phyloP scores from a whole-genome alignment of 495 filamentous ascomycete genomes.

The Pyrenopolyporus hunteri region DNA sequence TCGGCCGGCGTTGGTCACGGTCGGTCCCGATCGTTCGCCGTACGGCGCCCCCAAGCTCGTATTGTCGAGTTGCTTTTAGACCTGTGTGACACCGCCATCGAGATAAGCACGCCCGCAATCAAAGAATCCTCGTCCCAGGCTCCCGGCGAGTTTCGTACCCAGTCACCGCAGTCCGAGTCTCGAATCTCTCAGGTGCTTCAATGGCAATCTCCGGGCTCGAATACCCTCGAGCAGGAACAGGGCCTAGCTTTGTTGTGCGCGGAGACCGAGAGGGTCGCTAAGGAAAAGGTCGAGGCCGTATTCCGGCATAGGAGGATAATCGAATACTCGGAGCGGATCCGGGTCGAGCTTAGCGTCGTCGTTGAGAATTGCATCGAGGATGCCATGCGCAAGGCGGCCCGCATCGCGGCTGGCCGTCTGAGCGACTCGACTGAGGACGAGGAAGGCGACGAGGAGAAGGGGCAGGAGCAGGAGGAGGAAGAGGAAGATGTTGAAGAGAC shows the following conservation, averaged over 20 bases:
- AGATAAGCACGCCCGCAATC: slow-evolving; percentile 91
- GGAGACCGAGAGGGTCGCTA: slow-evolving; percentile 83
- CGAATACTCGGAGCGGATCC: slow-evolving; percentile 94
- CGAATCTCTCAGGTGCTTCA: slow-evolving; percentile 90
- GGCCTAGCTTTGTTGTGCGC: slow-evolving; percentile 84
- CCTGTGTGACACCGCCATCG: slow-evolving; percentile 92
- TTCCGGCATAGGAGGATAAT: slow-evolving; percentile 89
- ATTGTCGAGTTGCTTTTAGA: slow-evolving; percentile 95
- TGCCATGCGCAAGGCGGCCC: slow-evolving; percentile 86
- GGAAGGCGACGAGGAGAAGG: slow-evolving; percentile 47
- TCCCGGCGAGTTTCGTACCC: slow-evolving; percentile 77
- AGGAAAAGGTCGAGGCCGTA: slow-evolving; percentile 89
- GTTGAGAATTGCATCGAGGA: slow-evolving; percentile 95
- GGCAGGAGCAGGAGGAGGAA: slow-evolving; percentile 18
- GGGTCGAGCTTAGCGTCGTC: slow-evolving; percentile 85
- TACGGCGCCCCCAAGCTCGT: slow-evolving; percentile 84
- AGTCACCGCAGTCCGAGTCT: slow-evolving; percentile 94
- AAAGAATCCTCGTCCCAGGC: slow-evolving; percentile 75
- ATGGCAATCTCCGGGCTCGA: slow-evolving; percentile 92
- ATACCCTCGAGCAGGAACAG: slow-evolving; percentile 92
- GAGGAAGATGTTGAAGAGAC: slow-evolving; percentile 40
- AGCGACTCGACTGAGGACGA: slow-evolving; percentile 73
- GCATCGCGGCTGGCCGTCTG: slow-evolving; percentile 82
- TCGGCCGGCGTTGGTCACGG: slow-evolving; percentile 75
- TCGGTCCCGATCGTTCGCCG: slow-evolving; percentile 79